phyloP scores from a whole-genome alignment of 257 asterid genomes.

The Paraleonurus japonicus region DNA sequence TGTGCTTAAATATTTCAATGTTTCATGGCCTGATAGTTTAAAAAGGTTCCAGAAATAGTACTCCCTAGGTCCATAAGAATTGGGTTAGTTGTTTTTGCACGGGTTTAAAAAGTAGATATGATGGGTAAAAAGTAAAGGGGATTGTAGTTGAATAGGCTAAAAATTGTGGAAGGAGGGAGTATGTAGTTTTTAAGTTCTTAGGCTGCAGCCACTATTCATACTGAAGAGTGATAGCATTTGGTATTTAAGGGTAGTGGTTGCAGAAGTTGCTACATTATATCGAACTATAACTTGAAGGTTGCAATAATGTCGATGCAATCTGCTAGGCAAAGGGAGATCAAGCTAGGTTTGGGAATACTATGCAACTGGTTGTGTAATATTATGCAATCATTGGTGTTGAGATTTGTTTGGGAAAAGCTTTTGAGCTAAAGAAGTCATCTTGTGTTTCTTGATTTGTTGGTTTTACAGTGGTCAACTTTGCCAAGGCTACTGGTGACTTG shows the following conservation, averaged over 20 bases:
- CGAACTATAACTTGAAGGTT: background rate
- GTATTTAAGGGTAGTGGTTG: background rate
- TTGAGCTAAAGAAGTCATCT: conserved; percentile 6
- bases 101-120: no score
- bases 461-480: conserved; percentile 73
- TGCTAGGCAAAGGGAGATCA: background rate
- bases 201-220: background rate
- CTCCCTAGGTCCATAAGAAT: no score
- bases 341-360: background rate
- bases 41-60: background rate
- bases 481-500: conserved; percentile 96
- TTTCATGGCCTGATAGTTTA: background rate
- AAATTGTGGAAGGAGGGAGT: no score
- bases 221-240: background rate
- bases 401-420: background rate
- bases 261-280: background rate
- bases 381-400: background rate
- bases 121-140: no score
- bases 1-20: background rate
- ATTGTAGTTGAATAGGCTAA: no score
- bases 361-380: background rate
- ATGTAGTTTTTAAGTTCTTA: background rate
- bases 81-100: no score
- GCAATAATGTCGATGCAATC: background rate
- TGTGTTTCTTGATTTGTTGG: conserved; percentile 9